Conservation (phyloP, 169 alveolate species). For the Cryptosporidium bovis region DNA sequence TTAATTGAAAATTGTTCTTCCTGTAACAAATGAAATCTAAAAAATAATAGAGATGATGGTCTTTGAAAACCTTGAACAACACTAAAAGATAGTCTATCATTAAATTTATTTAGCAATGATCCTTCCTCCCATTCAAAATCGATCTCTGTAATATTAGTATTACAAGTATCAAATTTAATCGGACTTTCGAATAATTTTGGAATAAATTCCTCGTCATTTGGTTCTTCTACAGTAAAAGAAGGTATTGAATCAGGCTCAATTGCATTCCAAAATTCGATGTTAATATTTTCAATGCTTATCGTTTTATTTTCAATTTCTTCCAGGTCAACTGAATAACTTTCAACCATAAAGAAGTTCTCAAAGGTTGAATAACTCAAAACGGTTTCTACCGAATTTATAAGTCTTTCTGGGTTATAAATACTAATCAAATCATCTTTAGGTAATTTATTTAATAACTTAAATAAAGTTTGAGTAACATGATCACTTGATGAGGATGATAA, state of each 20-base stretch:
- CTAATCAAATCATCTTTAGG: constrained; percentile 18
- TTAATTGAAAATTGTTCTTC: constrained; percentile 27
- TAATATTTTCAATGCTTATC: constrained; percentile 21
- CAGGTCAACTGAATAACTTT: not conserved
- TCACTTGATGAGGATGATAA: constrained; percentile 37
- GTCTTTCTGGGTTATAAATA: not conserved
- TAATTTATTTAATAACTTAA: not conserved
- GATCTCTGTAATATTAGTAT: constrained; percentile 1
- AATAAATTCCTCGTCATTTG: constrained; percentile 4
- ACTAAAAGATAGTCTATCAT: constrained; percentile 10
- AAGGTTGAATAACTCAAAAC: constrained; percentile 50
- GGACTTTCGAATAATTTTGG: not conserved
- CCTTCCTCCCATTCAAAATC: constrained; percentile 5
- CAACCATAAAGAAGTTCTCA: constrained; percentile 42
- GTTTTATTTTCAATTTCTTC: constrained; percentile 13
- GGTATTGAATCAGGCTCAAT: constrained; percentile 17
- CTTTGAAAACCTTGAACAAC: constrained; percentile 25
- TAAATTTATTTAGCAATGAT: constrained; percentile 13
- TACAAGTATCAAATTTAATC: not conserved
- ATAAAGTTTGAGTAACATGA: constrained; percentile 3
- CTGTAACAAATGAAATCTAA: constrained; percentile 20
- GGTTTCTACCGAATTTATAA: constrained; percentile 23
- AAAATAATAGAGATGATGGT: constrained; percentile 14
- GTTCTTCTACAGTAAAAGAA: constrained; percentile 15
- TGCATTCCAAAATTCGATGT: constrained; percentile 41